These are phyloP conservation scores for Fusarium devonianum DNA, from an alignment of 2,329 filamentous ascomycete species.

Conservation along the genomic window DNA sequence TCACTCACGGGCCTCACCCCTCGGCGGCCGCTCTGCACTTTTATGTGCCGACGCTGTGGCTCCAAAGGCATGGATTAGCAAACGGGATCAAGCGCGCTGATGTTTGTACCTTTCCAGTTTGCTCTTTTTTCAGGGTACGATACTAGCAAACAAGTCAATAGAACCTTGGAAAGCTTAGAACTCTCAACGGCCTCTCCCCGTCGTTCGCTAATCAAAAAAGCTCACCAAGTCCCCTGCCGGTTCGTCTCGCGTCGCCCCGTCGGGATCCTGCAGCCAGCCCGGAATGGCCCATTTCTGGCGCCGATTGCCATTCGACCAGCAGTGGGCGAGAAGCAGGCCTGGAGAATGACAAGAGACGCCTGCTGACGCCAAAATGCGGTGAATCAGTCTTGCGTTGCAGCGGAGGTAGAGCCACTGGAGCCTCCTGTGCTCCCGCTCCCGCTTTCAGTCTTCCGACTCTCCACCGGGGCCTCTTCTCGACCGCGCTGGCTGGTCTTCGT, in stretches of 20 bases:
- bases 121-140: background rate
- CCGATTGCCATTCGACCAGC: conserved; percentile 29
- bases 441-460: conserved; percentile 16
- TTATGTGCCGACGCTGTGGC: background rate
- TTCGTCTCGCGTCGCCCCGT: conserved; percentile 33
- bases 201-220: conserved; percentile 22
- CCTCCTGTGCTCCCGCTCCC: conserved; percentile 23
- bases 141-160: background rate
- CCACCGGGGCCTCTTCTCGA: conserved; percentile 23
- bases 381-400: conserved; percentile 35
- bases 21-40: background rate
- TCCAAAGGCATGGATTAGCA: background rate
- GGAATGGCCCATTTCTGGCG: conserved; percentile 32
- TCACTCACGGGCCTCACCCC: conserved; percentile 15
- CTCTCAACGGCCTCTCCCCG: background rate
- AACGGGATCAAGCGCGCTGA: background rate
- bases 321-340: conserved; percentile 29
- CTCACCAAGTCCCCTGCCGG: conserved; percentile 21
- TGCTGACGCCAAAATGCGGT: conserved; percentile 43
- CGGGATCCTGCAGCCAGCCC: conserved; percentile 37
- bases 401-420: conserved; percentile 26
- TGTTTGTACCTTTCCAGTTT: background rate
- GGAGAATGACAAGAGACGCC: conserved; percentile 33
- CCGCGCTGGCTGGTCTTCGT: conserved; percentile 17
- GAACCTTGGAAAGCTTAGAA: background rate